Percentiles rank a stretch among this genome's conserved stretches.
Evolutionary conservation across 805 yeast genomes (phyloP).

Genomic region (Teunomyces aglyptinius): DNA sequence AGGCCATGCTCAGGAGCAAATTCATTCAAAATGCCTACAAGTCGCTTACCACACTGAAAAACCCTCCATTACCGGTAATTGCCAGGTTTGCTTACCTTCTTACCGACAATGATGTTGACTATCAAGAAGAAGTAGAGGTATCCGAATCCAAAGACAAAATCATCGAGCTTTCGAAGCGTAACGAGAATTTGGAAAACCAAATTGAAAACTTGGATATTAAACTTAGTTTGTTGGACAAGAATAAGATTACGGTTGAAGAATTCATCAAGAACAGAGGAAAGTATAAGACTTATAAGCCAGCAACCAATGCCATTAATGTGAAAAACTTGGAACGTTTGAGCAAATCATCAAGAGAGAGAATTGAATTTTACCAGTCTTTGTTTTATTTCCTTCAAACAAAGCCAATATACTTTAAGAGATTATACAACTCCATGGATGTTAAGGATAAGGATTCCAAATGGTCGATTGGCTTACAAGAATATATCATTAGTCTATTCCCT

Average conservation of each 20-base stretch:
- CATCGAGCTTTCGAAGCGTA: conserved; percentile 63
- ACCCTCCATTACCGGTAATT: conserved; percentile 78
- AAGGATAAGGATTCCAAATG: conserved; percentile 9
- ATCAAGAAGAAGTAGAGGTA: conserved; percentile 68
- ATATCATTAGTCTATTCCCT: conserved; percentile 29
- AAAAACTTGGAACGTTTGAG: conserved; percentile 31
- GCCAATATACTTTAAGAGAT: conserved; percentile 63
- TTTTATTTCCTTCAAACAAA: conserved; percentile 84
- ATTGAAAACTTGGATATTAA: conserved; percentile 78
- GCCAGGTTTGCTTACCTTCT: conserved; percentile 73
- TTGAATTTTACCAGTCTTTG: conserved; percentile 71
- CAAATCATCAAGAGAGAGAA: conserved; percentile 47
- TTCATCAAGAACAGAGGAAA: conserved; percentile 47
- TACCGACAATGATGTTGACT: conserved; percentile 70
- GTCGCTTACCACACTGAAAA: conserved; percentile 61
- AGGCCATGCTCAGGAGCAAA: conserved; percentile 67
- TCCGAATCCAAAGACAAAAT: conserved; percentile 68
- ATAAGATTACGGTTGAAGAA: conserved; percentile 76
- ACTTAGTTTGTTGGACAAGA: conserved; percentile 72
- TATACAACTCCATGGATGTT: conserved; percentile 39
- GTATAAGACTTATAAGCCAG: conserved; percentile 23
- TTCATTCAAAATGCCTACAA: conserved; percentile 71
- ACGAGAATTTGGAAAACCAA: conserved; percentile 69
- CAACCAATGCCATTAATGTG: conserved; percentile 13
- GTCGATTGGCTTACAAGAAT: conserved; percentile 21